A percentile compares a stretch with the other conserved stretches of the same genome.
These are phyloP conservation scores for Lagenidium giganteum DNA, from an alignment of 352 stramenopile species.

Conservation along the genomic window DNA sequence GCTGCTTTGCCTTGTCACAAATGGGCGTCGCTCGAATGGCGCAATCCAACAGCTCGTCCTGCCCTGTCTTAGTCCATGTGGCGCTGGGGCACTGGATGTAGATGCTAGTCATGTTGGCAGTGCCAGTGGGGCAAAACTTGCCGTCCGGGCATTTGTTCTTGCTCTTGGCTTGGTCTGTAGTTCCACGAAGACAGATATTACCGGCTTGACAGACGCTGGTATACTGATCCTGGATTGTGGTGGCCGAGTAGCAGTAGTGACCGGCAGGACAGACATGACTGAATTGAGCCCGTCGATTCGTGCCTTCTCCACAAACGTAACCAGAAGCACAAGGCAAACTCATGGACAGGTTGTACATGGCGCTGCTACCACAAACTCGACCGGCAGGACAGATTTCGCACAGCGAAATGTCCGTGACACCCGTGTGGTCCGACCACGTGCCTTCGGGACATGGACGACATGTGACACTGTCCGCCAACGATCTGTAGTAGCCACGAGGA, in stretches of 20 bases:
- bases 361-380: constrained; percentile 80
- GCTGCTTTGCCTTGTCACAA: constrained; percentile 93
- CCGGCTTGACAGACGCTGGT: constrained; percentile 70
- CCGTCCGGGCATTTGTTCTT: constrained; percentile 90
- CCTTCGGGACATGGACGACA: constrained; percentile 91
- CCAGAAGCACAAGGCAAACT: constrained; percentile 87
- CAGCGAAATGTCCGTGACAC: constrained; percentile 89
- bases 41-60: constrained; percentile 81
- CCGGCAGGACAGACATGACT: constrained; percentile 87
- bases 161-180: constrained; percentile 65
- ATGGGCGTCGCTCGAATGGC: constrained; percentile 79
- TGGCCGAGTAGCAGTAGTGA: constrained; percentile 80
- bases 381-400: constrained; percentile 92
- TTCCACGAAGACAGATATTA: constrained; percentile 86
- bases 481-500: constrained; percentile 87
- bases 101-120: constrained; percentile 56
- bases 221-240: constrained; percentile 78
- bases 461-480: constrained; percentile 91
- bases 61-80: constrained; percentile 76
- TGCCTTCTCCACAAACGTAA: constrained; percentile 91
- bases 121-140: constrained; percentile 90
- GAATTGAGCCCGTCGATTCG: constrained; percentile 85
- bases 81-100: constrained; percentile 85
- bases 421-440: constrained; percentile 87
- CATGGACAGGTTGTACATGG: constrained; percentile 73